Percentiles rank a stretch among this genome's conserved stretches.
phyloP scores from a whole-genome alignment of 129 eudicot species.

The Escallonia herrerae region DNA sequence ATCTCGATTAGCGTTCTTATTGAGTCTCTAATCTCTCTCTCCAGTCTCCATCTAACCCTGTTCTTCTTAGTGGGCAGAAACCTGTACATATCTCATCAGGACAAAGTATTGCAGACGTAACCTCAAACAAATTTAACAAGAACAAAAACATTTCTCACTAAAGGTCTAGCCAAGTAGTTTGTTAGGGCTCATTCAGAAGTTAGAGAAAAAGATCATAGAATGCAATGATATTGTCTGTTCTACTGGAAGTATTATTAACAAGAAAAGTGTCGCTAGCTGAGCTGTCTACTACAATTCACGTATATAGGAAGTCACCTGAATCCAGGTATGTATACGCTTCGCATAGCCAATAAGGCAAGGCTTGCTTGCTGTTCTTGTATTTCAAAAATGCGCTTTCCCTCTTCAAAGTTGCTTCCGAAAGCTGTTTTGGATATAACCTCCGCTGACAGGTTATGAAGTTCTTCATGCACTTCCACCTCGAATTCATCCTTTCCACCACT shows the following conservation, averaged over 20 bases:
- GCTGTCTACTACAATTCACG: neutral
- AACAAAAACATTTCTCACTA: no score
- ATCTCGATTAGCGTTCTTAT: slow-evolving; percentile 17
- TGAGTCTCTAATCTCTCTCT: slow-evolving; percentile 36
- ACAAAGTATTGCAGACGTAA: no score
- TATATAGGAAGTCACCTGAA: slow-evolving; percentile 31
- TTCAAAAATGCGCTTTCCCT: slow-evolving; percentile 70
- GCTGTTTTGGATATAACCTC: slow-evolving; percentile 80
- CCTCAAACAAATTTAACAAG: no score
- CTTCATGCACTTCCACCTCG: slow-evolving; percentile 61
- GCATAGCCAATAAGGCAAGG: slow-evolving; percentile 52
- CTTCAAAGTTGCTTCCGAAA: slow-evolving; percentile 71
- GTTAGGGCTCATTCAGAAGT: no score
- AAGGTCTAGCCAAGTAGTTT: no score
- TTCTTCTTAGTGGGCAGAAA: slow-evolving; percentile 38
- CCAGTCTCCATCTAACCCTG: slow-evolving; percentile 33
- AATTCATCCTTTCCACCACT: slow-evolving; percentile 27
- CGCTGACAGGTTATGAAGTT: slow-evolving; percentile 64
- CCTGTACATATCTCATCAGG: no score
- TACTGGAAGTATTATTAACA: no score
- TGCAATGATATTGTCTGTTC: no score
- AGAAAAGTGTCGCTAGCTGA: no score
- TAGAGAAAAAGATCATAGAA: no score
- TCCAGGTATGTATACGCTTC: slow-evolving; percentile 82
- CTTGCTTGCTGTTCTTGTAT: slow-evolving; percentile 63